Evolutionary conservation across 1,139 yeast species (phyloP).

Genomic region (Hansenula sp.): DNA sequence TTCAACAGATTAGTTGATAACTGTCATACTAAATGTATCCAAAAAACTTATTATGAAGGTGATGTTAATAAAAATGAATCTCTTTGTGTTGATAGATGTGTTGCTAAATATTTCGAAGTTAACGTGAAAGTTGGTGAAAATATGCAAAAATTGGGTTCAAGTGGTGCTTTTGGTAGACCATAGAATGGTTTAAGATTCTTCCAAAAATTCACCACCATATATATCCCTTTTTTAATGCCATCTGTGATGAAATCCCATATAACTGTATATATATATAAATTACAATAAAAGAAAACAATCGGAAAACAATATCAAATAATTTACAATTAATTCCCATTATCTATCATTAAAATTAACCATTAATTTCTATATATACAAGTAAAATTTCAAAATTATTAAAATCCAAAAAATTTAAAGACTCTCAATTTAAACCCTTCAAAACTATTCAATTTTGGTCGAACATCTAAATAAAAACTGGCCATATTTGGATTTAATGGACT

Average conservation of each 20-base stretch:
- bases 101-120: constrained; percentile 92
- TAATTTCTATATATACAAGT: not conserved
- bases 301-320: no score
- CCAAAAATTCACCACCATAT: not conserved
- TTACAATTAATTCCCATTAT: no score
- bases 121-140: constrained; percentile 94
- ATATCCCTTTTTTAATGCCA: not conserved
- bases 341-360: not conserved
- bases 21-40: constrained; percentile 88
- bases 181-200: no score
- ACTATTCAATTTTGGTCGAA: constrained; percentile 81
- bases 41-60: constrained; percentile 60
- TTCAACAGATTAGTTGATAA: constrained; percentile 81
- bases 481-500: constrained; percentile 38
- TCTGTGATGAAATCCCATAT: not conserved
- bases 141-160: constrained; percentile 71
- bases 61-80: constrained; percentile 83
- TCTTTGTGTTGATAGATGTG: constrained; percentile 95
- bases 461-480: constrained; percentile 78
- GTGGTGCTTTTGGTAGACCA: constrained; percentile 34
- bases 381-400: constrained; percentile 21
- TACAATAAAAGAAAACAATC: not conserved
- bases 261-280: no score
- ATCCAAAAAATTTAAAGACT: constrained; percentile 53
- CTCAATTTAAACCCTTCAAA: constrained; percentile 79